Base-by-base conservation (phyloP, 345 rosid species). In the Odontarrhena argentea region DNA sequence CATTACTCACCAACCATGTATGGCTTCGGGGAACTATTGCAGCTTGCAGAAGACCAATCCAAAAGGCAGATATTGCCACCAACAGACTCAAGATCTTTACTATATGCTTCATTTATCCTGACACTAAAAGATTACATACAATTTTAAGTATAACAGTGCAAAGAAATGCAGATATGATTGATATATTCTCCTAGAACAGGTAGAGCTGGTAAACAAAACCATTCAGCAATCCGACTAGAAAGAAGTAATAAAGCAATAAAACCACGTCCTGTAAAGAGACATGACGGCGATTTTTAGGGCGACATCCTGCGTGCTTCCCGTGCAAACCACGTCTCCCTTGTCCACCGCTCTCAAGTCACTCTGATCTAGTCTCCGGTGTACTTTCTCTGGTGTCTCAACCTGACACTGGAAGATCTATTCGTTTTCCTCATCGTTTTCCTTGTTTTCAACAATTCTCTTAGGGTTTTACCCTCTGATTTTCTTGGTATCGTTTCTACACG, bases 31-130 rank as follows among this genome's bases (percentile, higher is more conserved):
- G 85, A 65, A 84, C 9, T 5, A 82, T 58, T 7, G 83, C 78
- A 49, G 84, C 74, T 63, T 86, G 88, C 76, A 86, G 69, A 47
- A 84, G 87, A 58, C 80, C 78, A 53, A 82, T 65, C 88, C 85
- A 84, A 54, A 84, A 42, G 60, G 84, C 80, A 54, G 84, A 72
- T 8, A 86, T 69, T 49, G 81, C 75, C 65, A 78, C 76, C 53
- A 82, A 55, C 8, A 86, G 45, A 18, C 81, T 75, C 74, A 81
- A 28, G 43, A 82, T 83, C 84, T 81, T 86, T 9, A 82, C 75
- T 49, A 81, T 69, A 68, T 86, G 89, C 84, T 84, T 86, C 87
- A 81, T 85, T 58, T 70, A 6, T 35, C 52, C 37, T 48, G 48
- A 3, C 64, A 47, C 4, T 1, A 60, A 18, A 47, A 26, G 34